phyloP scores from a whole-genome alignment of 495 filamentous ascomycete species.

The Penicillium bovifimosum region DNA sequence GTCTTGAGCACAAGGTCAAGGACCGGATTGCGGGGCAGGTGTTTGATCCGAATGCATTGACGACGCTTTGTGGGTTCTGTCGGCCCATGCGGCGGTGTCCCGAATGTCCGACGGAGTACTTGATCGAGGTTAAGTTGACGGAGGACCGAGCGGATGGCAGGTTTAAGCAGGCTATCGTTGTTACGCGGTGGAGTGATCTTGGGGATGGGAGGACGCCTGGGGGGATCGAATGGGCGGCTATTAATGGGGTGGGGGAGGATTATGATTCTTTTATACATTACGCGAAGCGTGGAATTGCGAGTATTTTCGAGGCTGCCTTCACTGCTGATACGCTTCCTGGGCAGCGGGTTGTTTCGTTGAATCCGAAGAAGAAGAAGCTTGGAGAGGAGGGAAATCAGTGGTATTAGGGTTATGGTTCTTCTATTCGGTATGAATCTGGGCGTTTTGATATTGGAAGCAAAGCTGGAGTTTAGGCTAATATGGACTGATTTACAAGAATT shows the following conservation, averaged over 20 bases:
- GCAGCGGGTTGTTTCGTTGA: slow-evolving; percentile 50
- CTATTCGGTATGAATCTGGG: too few relatives aligned
- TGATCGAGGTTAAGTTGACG: slow-evolving; percentile 50
- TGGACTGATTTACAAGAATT: too few relatives aligned
- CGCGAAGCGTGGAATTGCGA: slow-evolving; percentile 47
- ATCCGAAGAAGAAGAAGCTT: slow-evolving; percentile 43
- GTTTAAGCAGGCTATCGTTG: slow-evolving; percentile 55
- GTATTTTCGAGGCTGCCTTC: slow-evolving; percentile 51
- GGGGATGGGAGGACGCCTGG: slow-evolving; percentile 45
- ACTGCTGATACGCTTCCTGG: slow-evolving; percentile 50
- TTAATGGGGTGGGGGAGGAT: slow-evolving; percentile 36
- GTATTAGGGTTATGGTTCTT: slow-evolving; percentile 33
- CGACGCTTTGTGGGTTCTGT: slow-evolving; percentile 47
- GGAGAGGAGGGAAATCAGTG: slow-evolving; percentile 45
- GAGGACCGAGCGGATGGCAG: slow-evolving; percentile 37
- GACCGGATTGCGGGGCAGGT: slow-evolving; percentile 29
- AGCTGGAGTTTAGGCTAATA: too few relatives aligned
- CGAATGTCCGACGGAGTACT: slow-evolving; percentile 56
- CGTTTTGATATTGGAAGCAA: neutral
- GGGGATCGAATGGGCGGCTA: slow-evolving; percentile 45
- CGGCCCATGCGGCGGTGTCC: slow-evolving; percentile 53
- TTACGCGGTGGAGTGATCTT: slow-evolving; percentile 56
- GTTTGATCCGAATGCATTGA: slow-evolving; percentile 42
- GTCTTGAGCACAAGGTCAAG: slow-evolving; percentile 35
- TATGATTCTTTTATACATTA: slow-evolving; percentile 50